Conservation (phyloP, 1,139 yeast species). For the Petasospora fabianii region DNA sequence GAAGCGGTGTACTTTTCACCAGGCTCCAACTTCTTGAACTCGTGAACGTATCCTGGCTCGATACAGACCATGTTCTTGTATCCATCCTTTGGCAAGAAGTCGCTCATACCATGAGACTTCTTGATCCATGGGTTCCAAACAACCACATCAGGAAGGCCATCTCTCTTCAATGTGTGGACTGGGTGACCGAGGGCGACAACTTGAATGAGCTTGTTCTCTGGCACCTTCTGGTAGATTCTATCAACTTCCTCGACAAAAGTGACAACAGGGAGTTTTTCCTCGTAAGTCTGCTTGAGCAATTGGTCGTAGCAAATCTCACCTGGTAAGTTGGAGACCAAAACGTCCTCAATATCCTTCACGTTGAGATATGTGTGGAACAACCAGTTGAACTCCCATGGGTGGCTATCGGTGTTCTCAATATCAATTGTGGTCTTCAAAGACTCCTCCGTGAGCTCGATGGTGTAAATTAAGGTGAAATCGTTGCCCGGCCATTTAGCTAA, state of each 20-base stretch:
- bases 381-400: slow-evolving; percentile 82
- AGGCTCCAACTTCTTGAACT: slow-evolving; percentile 56
- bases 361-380: slow-evolving; percentile 89
- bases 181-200: slow-evolving; percentile 68
- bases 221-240: slow-evolving; percentile 68
- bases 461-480: slow-evolving; percentile 75
- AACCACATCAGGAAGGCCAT: slow-evolving; percentile 78
- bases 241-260: slow-evolving; percentile 79
- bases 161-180: slow-evolving; percentile 59
- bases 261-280: slow-evolving; percentile 63
- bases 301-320: slow-evolving; percentile 76
- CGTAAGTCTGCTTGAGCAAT: slow-evolving; percentile 56
- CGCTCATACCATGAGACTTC: slow-evolving; percentile 76
- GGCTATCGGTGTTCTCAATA: slow-evolving; percentile 64
- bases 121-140: slow-evolving; percentile 98
- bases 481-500: slow-evolving; percentile 54
- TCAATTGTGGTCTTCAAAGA: slow-evolving; percentile 65
- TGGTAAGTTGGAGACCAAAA: slow-evolving; percentile 70
- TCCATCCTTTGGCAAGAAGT: slow-evolving; percentile 83
- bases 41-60: slow-evolving; percentile 86
- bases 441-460: slow-evolving; percentile 54
- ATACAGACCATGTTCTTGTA: slow-evolving; percentile 86
- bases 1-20: slow-evolving; percentile 71
- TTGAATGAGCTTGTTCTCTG: slow-evolving; percentile 53
- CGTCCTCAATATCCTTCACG: slow-evolving; percentile 72